These are phyloP conservation scores for Bryoerythrophyllum caledonicum DNA, from an alignment of 225 moss, liverwort and hornwort species.

Conservation along the genomic window DNA sequence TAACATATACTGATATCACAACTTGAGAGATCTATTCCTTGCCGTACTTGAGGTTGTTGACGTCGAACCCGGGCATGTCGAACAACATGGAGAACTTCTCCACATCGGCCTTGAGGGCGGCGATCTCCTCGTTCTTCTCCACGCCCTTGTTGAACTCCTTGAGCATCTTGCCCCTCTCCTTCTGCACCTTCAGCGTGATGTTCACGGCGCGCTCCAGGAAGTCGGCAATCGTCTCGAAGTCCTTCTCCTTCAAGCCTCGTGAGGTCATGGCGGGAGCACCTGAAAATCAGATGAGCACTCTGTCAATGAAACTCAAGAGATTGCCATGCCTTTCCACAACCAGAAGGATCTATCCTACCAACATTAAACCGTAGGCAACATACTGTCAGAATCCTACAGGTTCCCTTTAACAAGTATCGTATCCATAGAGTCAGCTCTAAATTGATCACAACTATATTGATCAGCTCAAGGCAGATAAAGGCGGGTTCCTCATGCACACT, in stretches of 20 bases:
- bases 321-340: neutral
- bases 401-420: neutral
- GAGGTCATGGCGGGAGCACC: slow-evolving; percentile 97
- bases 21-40: slow-evolving; percentile 28
- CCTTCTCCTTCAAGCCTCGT: slow-evolving; percentile 92
- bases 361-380: neutral
- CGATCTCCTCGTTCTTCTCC: slow-evolving; percentile 70
- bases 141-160: slow-evolving; percentile 92
- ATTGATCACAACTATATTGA: too few relatives aligned
- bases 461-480: too few relatives aligned
- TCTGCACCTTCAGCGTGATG: slow-evolving; percentile 84
- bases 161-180: slow-evolving; percentile 81
- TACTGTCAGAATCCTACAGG: neutral
- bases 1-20: neutral
- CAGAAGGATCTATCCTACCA: neutral
- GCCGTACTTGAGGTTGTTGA: slow-evolving; percentile 65
- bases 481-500: too few relatives aligned
- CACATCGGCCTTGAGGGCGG: slow-evolving; percentile 60
- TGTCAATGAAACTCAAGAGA: neutral
- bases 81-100: slow-evolving; percentile 84
- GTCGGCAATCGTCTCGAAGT: slow-evolving; percentile 87
- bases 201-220: slow-evolving; percentile 81
- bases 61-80: slow-evolving; percentile 92
- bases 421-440: too few relatives aligned
- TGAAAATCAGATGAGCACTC: slow-evolving; percentile 10